Evolutionary conservation across 257 asterid genomes (phyloP), one percentile per base, ranked within the genome.

Genomic region (Solanum gracilifrons): DNA sequence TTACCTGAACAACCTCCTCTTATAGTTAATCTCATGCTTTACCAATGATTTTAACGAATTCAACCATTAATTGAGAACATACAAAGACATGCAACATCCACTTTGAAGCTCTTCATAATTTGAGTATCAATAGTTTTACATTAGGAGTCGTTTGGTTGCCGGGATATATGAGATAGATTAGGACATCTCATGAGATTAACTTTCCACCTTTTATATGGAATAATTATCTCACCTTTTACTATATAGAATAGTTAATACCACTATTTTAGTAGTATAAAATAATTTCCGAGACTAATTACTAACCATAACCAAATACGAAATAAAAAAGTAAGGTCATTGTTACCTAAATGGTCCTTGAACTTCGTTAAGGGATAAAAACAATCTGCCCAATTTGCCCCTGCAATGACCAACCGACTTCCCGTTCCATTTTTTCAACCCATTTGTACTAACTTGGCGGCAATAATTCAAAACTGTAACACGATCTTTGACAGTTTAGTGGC

Each of bases 391-490:
- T 82, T 82, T 48, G 41, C 41, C 68, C 85, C 69, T 48, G 7
- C 69, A 16, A 48, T 74, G n/a, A 64, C 84, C 68, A 82, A 82
- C 83, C 86, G 87, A 82, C 83, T 33, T 82, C 55, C 87, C 82
- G 9, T 87, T 83, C 72, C 85, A 46, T 16, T 27, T 80, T 79
- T 29, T 27, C 85, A 46, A 29, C 43, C 43, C 8, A 71, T 87
- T n/a, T 25, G 3, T 48, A 29, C 9, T 12, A 16, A 39, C 83
- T 83, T 87, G 87, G 89, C 89, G 89, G 89, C 87, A 87, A 87
- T 21, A 64, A 51, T 13, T 29, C 4, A 39, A 37, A 62, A 55
- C 29, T 21, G n/a, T 48, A 82, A n/a, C n/a, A 46, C 20, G 62
- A 80, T 25, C 43, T 6, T 55, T 25, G 85, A 68, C 69, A 27